Evolutionary conservation across 2,329 filamentous ascomycete genomes (phyloP).

Genomic region (Catunica adiposa): DNA sequence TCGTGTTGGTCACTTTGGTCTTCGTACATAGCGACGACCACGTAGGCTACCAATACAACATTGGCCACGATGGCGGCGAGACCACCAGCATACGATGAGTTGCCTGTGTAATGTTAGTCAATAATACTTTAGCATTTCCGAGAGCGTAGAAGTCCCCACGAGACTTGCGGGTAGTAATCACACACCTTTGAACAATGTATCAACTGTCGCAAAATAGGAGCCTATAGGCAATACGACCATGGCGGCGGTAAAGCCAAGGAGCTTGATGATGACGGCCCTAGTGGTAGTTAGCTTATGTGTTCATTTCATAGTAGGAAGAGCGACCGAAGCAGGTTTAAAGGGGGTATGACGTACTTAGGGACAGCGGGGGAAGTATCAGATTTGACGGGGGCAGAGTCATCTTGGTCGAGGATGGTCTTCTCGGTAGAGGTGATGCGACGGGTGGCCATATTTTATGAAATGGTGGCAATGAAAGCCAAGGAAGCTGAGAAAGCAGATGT

Average conservation of each 20-base stretch:
- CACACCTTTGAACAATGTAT: constrained; percentile 61
- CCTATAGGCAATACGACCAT: constrained; percentile 82
- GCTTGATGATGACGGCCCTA: constrained; percentile 74
- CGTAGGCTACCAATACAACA: constrained; percentile 75
- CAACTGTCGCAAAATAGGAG: constrained; percentile 70
- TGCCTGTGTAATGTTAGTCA: constrained; percentile 40
- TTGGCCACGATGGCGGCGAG: constrained; percentile 82
- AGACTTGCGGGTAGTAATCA: constrained; percentile 14
- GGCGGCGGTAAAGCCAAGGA: constrained; percentile 75
- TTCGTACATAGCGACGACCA: constrained; percentile 81
- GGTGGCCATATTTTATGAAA: constrained; percentile 44
- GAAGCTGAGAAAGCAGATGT: background rate
- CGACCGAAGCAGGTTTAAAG: constrained; percentile 1
- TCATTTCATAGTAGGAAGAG: background rate
- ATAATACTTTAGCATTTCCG: background rate
- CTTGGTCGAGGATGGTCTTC: constrained; percentile 48
- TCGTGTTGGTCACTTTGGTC: constrained; percentile 39
- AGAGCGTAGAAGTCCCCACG: background rate
- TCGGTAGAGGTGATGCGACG: constrained; percentile 42
- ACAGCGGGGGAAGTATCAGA: constrained; percentile 72
- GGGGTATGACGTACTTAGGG: constrained; percentile 57
- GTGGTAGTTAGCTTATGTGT: background rate
- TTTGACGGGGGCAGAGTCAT: constrained; percentile 31
- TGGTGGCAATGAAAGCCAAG: background rate
- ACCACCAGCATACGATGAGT: constrained; percentile 72